Evolutionary conservation across 2,329 filamentous ascomycete genomes (phyloP), one percentile per base, ranked within the genome.

Genomic region (Penicillium brasilianum): DNA sequence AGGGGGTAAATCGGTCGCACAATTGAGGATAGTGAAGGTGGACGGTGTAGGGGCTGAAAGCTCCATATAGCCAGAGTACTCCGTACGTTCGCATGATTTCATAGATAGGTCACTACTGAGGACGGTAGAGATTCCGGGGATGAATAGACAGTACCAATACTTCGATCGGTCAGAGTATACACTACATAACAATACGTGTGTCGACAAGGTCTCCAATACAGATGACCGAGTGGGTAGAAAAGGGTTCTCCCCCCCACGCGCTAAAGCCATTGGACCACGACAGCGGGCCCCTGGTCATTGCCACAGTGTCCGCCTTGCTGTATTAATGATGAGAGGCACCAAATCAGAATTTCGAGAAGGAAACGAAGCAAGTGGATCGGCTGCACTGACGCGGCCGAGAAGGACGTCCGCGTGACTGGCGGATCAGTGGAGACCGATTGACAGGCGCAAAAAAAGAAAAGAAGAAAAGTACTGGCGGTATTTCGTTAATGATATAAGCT

Each of bases 351-450:
- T 57, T 62, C 60, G 58, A 59, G 58, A 62, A 62, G 51, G 22
- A 39, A 51, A 46, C 55, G 56, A 63, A 65, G 28, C 53, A 60
- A 59, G 63, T 61, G 58, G 62, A 60, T 55, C 53, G 20, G 30
- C 51, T 36, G 46, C 53, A 58, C 63, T 56, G 60, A 62, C 44
- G 62, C 57, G 52, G 55, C 53, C 25, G 37, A 57, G 56, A 55
- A 55, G 28, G 55, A 46, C 22, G 39, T 39, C 53, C 67, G 63
- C 66, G 67, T 69, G 67, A 69, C 66, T 63, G 48, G 66, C 57
- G 62, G 67, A 67, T 69, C 67, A 63, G 64, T 64, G 64, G 64
- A 53, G 50, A 50, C 52, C 18, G 14, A 41, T 53, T 53, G 50
- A 50, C 48, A 50, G 48, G 25, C 46, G 49, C 28, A 20, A 51